Percentiles rank a stretch among this genome's conserved stretches.
Evolutionary conservation across 2,329 filamentous ascomycete species (phyloP).

Genomic region (Davidsoniella australis): DNA sequence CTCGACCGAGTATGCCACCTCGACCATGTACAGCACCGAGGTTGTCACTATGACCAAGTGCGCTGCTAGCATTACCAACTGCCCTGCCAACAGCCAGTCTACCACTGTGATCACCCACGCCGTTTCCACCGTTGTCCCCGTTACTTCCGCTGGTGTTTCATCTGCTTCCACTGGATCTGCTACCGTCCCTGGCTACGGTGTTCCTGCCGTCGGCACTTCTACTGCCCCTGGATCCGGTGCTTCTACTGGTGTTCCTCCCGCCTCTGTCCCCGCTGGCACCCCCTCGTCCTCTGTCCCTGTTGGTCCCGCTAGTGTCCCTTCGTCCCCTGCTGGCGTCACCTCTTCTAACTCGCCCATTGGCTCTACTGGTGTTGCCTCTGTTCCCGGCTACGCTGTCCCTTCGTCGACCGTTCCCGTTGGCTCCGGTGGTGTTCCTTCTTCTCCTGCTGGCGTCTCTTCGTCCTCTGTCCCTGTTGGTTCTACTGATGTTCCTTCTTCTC

Average conservation of each 20-base stretch:
- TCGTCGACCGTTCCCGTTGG: background rate
- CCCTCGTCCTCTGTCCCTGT: background rate
- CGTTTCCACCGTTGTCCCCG: constrained; percentile 31
- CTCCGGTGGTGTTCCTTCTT: constrained; percentile 9
- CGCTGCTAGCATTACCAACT: constrained; percentile 7
- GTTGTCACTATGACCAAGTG: constrained; percentile 9
- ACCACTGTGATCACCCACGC: constrained; percentile 2
- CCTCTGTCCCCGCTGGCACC: background rate
- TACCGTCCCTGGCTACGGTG: background rate
- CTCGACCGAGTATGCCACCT: background rate
- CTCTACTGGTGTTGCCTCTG: background rate
- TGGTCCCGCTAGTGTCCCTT: background rate
- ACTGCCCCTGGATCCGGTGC: background rate
- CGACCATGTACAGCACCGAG: constrained; percentile 3
- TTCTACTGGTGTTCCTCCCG: background rate
- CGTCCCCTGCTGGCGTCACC: too few species aligned
- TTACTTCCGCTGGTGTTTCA: background rate
- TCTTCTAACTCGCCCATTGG: too few species aligned
- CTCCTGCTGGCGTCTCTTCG: background rate
- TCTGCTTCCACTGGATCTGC: background rate
- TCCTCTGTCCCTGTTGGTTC: background rate
- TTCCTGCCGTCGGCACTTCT: background rate
- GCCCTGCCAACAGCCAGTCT: background rate
- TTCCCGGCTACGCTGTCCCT: background rate
- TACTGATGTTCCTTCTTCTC: background rate